These are phyloP conservation scores for Neurospora tetrasperma DNA, from an alignment of 495 filamentous ascomycete genomes.

Conservation along the genomic window DNA sequence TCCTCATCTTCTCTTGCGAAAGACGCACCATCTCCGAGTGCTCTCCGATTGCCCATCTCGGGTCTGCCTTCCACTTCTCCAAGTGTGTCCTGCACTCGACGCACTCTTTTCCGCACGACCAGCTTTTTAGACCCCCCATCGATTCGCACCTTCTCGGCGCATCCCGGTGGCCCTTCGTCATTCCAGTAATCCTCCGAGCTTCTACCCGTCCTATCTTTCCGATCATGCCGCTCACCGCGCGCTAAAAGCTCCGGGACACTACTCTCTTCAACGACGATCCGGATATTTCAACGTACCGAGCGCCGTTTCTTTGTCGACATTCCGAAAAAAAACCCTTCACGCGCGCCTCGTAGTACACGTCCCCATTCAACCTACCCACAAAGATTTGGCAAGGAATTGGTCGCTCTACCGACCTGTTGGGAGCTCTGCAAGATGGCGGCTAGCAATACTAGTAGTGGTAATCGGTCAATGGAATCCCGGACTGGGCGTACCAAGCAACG, in stretches of 20 bases:
- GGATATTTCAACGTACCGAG: background rate
- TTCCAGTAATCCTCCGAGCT: background rate
- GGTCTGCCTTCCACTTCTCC: background rate
- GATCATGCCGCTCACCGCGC: background rate
- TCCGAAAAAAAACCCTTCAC: background rate
- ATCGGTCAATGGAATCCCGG: conserved; percentile 67
- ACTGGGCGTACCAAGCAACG: conserved; percentile 67
- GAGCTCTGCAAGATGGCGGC: conserved; percentile 37
- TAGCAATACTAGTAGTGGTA: conserved; percentile 26
- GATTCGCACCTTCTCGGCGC: background rate
- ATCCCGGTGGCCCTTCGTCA: background rate
- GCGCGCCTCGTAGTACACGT: background rate
- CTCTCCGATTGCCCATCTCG: background rate
- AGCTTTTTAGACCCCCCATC: background rate
- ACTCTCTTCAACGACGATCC: background rate
- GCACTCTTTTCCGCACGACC: background rate
- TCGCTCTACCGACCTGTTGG: background rate
- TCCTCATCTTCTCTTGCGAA: background rate
- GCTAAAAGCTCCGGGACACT: background rate
- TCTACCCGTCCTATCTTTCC: background rate
- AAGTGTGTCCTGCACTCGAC: background rate
- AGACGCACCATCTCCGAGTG: background rate
- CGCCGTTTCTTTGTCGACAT: background rate
- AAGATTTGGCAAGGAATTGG: background rate
- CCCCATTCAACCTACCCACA: background rate